Conservation (phyloP, 225 moss, liverwort and hornwort species). For the Antitrichia curtipendula region DNA sequence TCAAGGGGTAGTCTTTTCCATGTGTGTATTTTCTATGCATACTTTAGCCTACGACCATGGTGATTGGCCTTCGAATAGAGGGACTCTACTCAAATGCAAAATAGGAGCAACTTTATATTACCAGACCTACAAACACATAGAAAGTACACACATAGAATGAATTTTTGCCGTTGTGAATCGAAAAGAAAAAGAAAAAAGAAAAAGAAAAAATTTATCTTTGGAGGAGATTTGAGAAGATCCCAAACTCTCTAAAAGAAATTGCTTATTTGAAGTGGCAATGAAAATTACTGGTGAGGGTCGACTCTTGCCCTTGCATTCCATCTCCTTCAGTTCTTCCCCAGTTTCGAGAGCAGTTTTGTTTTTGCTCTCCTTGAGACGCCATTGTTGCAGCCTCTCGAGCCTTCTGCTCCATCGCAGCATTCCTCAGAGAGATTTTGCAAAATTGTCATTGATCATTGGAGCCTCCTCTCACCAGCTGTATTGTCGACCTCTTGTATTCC, state of each 20-base stretch:
- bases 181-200: neutral
- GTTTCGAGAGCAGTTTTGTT: no score
- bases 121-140: fast-evolving
- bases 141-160: neutral
- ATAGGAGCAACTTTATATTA: neutral
- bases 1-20: fast-evolving
- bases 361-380: neutral
- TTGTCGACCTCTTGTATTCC: neutral
- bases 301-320: neutral
- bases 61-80: fast-evolving
- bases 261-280: neutral
- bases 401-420: neutral
- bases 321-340: neutral
- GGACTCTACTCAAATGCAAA: neutral
- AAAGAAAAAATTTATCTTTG: neutral
- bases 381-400: neutral
- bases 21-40: fast-evolving
- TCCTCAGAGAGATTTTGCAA: neutral
- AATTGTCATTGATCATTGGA: neutral
- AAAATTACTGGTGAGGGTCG: neutral
- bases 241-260: neutral
- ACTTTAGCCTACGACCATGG: fast-evolving
- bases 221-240: neutral
- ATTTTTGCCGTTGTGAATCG: neutral
- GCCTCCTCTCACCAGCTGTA: neutral